Base-by-base conservation (phyloP, 2,329 filamentous ascomycete genomes). In the Fusarium protoensiforme region DNA sequence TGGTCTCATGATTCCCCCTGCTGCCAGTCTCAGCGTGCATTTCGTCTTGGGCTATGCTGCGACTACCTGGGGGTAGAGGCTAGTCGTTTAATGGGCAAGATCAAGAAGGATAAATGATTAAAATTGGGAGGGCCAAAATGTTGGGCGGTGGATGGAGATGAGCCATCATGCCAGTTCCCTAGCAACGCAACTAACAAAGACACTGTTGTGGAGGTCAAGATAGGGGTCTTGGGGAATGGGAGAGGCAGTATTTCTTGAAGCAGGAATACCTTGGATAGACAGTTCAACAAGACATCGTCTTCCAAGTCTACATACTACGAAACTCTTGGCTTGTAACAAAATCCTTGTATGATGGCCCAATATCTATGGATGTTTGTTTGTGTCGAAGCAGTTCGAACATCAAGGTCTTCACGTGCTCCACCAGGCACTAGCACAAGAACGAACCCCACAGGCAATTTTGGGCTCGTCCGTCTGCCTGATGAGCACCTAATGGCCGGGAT, bases 361-460 rank as follows among this genome's bases (percentile, higher is more conserved):
- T 29, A 51, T 51, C 24, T 24, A 18, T 27, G 7, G 16, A 10
- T n/a, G 43, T 24, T 54, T 33, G 43, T 24, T 54, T 33, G 31
- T 57, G 22, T 39, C 36, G 57, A 60, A 24, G 27, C 57, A 48
- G 58, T 61, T 61, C 29, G 39, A 36, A 57, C 33, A 57, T 48
- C 38, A 36, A 31, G 39, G 59, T 64, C 48, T 41, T 59, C 36
- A 43, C 39, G 39, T 46, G 58, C 58, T 62, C 71, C 71, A 71
- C 70, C 29, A 36, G 16, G 58, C 56, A 46, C 65, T 59, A 65
- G 58, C 16, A 61, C 18, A 29, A 11, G 5, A 18, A 20, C 10
- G n/a, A 20, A 61, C 51, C 58, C 71, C 71, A 71, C 60, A 68
- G 39, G 60, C 51, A 74, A 73, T 74, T 61, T 71, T 74, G 71